Evolutionary conservation across 441 rosid species (phyloP), one percentile per base, ranked within the genome.

Genomic region (Pelargonium citronellum): DNA sequence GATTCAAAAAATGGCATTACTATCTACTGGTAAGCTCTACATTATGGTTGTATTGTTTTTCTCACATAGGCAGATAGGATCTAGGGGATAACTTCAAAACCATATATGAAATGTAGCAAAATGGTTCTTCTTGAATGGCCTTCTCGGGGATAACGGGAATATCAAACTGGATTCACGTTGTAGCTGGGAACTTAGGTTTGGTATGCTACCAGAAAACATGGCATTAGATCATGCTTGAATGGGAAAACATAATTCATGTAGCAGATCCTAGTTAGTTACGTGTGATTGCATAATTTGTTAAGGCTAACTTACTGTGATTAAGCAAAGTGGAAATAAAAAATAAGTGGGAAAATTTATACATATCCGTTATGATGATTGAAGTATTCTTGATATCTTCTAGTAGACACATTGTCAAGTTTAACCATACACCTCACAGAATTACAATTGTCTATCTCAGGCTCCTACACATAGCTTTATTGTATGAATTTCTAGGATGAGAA

Each of bases 1-100:
- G 96, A 76, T 91, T 79, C 82, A 94, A 91, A 85, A 94, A 94
- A 79, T 89, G 94, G 99, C 99, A 94, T 77, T 94, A 90, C 79
- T 94, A 91, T 83, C 97, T 94, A 73, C 87, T 94, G 89, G 99
- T 94, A 84, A 85, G 80, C 70, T 79, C 64, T 37, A 20, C 43
- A 16, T 58, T 22, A 19, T 58, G 5, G 24, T 37, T 37, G 0
- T 24, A 15, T 64, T 37, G 9, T 20, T 58, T 34, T 34, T 34
- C 30, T 58, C 34, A 1, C 63, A 19, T 57, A 6, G 19, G 63
- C 30, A 8, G 63, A 57, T 17, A 30, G 37, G 37, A 30, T 30
- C 5, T 30, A 30, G 4, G 37, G 37, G 37, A 30, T 30, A 30
- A 30, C 37, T 30, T 30, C 37, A 30, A 30, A 30, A 4, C 37